A percentile compares a stretch with the other conserved stretches of the same genome.
phyloP scores from a whole-genome alignment of 139 green algal genomes.

The Volvox reticuliferus region DNA sequence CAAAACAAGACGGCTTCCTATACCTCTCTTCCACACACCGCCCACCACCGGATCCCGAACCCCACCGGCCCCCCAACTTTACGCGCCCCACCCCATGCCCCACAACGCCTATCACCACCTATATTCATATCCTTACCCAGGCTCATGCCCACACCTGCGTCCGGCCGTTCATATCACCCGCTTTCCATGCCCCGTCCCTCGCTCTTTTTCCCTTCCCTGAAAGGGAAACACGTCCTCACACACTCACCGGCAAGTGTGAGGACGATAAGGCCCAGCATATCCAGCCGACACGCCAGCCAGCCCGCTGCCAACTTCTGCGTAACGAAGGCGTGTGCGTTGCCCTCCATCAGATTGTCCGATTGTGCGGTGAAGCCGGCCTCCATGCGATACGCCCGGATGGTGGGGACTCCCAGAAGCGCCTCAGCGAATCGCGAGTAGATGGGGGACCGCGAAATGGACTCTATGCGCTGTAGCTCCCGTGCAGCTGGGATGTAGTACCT shows the following conservation, averaged over 20 bases:
- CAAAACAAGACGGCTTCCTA: no score
- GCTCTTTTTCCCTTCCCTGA: no score
- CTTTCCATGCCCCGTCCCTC: no score
- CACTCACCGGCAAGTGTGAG: conserved; percentile 63
- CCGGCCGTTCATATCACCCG: no score
- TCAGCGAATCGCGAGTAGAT: conserved; percentile 88
- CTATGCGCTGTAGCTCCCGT: conserved; percentile 92
- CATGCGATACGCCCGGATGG: conserved; percentile 82
- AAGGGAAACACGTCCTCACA: no score
- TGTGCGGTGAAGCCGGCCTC: conserved; percentile 69
- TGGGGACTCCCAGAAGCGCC: conserved; percentile 72
- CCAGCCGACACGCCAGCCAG: conserved; percentile 91
- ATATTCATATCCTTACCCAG: no score
- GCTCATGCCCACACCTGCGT: no score
- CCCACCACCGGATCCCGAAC: no score
- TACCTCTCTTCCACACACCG: no score
- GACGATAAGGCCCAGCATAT: conserved; percentile 79
- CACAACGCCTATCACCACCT: no score
- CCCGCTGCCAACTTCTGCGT: conserved; percentile 78
- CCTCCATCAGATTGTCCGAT: conserved; percentile 68
- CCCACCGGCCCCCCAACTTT: no score
- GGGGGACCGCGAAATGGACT: conserved; percentile 86
- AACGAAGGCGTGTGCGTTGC: conserved; percentile 82
- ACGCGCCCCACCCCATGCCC: no score
- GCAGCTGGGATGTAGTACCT: conserved; percentile 86